Percentiles rank a stretch among this genome's conserved stretches.
Evolutionary conservation across 805 yeast species (phyloP).

Genomic region (Candida berthetii): DNA sequence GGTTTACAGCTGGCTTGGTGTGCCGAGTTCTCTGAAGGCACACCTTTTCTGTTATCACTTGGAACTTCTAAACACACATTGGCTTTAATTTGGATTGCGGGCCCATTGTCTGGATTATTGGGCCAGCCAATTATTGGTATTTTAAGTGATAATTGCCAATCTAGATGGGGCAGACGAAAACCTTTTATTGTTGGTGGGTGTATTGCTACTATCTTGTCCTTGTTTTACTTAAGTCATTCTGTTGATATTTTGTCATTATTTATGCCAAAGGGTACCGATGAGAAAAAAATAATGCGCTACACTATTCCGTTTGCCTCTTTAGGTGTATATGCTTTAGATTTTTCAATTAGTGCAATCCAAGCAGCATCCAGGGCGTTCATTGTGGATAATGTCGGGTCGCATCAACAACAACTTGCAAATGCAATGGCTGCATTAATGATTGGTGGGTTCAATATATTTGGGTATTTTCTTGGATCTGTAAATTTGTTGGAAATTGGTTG

Average conservation of each 20-base stretch:
- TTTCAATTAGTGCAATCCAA: conserved; percentile 52
- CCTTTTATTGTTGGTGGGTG: conserved; percentile 56
- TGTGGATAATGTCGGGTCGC: conserved; percentile 52
- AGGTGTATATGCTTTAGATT: conserved; percentile 47
- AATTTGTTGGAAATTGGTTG: conserved; percentile 33
- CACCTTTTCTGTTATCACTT: conserved; percentile 53
- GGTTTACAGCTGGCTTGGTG: conserved; percentile 64
- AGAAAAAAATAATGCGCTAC: conserved; percentile 19
- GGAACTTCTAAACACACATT: conserved; percentile 51
- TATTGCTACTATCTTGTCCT: conserved; percentile 36
- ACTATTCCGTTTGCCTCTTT: conserved; percentile 46
- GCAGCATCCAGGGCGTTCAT: conserved; percentile 56
- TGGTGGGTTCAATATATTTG: conserved; percentile 51
- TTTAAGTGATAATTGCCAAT: conserved; percentile 43
- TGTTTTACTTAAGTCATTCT: conserved; percentile 41
- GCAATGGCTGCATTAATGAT: conserved; percentile 67
- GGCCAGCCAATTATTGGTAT: conserved; percentile 63
- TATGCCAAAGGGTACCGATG: conserved; percentile 14
- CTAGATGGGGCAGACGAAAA: conserved; percentile 43
- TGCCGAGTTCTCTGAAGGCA: conserved; percentile 58
- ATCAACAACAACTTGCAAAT: conserved; percentile 52
- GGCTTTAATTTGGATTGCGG: conserved; percentile 62
- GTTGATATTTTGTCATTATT: conserved; percentile 30
- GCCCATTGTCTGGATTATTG: conserved; percentile 56
- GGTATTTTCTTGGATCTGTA: conserved; percentile 46